Evolutionary conservation across 306 rosid species (phyloP).

Genomic region (Canavalia ensiformis): DNA sequence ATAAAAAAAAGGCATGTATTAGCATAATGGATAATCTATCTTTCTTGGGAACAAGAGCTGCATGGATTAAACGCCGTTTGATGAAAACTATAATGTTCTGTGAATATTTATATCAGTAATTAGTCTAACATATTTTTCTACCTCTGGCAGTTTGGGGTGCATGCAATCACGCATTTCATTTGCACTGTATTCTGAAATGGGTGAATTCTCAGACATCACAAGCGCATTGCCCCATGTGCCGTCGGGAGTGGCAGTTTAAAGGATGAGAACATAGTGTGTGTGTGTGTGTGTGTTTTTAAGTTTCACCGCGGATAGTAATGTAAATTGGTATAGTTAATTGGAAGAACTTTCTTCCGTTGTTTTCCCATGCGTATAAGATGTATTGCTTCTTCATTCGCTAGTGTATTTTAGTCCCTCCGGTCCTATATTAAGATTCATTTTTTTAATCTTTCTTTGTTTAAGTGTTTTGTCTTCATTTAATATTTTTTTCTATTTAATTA

Average conservation of each 20-base stretch:
- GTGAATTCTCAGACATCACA: slow-evolving; percentile 88
- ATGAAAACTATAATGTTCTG: neutral
- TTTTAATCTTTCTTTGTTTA: too few species aligned
- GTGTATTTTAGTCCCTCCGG: neutral
- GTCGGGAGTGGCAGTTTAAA: slow-evolving; percentile 91
- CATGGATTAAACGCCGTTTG: too few species aligned
- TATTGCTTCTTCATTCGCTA: neutral
- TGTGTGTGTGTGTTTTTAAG: neutral
- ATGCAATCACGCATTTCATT: slow-evolving; percentile 95
- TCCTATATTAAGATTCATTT: too few species aligned
- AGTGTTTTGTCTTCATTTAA: too few species aligned
- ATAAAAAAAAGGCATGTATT: neutral
- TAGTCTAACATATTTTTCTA: slow-evolving; percentile 3
- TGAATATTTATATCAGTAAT: neutral
- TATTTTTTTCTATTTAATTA: too few species aligned
- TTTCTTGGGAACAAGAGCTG: neutral
- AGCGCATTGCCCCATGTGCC: slow-evolving; percentile 97
- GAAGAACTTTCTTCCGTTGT: neutral
- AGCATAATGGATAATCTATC: neutral
- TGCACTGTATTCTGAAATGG: slow-evolving; percentile 94
- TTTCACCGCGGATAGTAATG: neutral
- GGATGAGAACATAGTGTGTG: slow-evolving; percentile 49
- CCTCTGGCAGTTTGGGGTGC: slow-evolving; percentile 89
- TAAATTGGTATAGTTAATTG: neutral
- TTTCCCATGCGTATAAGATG: neutral